phyloP scores from a whole-genome alignment of 1,284 basidiomycete genomes.

The Rhodotorula sp. region DNA sequence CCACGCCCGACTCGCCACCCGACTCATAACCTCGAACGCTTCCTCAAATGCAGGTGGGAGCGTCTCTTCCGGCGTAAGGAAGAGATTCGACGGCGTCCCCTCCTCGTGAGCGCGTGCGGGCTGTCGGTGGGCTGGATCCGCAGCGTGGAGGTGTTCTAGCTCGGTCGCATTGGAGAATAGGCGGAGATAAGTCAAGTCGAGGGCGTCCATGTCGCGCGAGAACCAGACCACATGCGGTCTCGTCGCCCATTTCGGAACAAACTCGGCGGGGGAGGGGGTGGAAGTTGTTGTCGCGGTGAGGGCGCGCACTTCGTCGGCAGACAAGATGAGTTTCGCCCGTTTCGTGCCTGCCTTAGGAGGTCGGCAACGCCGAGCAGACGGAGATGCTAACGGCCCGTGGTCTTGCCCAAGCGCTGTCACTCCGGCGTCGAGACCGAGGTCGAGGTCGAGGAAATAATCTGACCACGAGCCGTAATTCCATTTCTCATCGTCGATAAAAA shows the following conservation, averaged over 20 bases:
- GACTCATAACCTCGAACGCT: constrained; percentile 11
- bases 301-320: not conserved
- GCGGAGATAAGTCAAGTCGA: constrained; percentile 37
- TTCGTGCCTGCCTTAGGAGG: not conserved
- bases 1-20: constrained; percentile 17
- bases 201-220: constrained; percentile 36
- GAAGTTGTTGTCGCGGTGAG: not conserved
- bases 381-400: not conserved
- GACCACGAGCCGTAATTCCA: constrained; percentile 43
- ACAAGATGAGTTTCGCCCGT: constrained; percentile 9
- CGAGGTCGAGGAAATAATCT: constrained; percentile 21
- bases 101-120: not conserved
- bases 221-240: constrained; percentile 36
- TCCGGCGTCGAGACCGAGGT: not conserved
- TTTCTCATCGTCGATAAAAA: constrained; percentile 31
- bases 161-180: constrained; percentile 13
- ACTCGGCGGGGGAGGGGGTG: not conserved
- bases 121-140: constrained; percentile 8
- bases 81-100: not conserved
- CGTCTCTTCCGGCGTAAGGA: constrained; percentile 19
- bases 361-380: not conserved
- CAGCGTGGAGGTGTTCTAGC: constrained; percentile 28
- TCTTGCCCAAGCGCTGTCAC: not conserved
- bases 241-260: constrained; percentile 24
- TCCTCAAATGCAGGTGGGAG: constrained; percentile 12